Conservation (phyloP, 202 grass and related monocot species). For the Musa balbisiana region DNA sequence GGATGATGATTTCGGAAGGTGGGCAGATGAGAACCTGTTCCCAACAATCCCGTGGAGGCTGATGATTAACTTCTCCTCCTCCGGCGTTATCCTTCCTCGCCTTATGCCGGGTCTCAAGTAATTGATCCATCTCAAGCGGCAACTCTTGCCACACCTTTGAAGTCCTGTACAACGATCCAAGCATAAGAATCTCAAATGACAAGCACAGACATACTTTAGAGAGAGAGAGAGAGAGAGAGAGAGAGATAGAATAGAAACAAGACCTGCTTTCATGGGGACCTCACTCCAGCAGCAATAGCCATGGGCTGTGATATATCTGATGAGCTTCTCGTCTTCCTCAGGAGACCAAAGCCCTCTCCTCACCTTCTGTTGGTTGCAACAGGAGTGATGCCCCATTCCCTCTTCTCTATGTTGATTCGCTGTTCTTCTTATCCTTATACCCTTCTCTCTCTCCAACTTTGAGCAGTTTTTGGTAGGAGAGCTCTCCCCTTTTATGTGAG, state of each 20-base stretch:
- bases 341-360: constrained; percentile 98
- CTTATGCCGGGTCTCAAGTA: constrained; percentile 87
- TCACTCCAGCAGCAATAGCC: constrained; percentile 98
- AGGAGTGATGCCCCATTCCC: constrained; percentile 94
- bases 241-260: not conserved
- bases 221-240: not conserved
- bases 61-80: constrained; percentile 98
- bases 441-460: not conserved
- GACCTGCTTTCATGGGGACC: constrained; percentile 95
- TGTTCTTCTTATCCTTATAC: constrained; percentile 33
- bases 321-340: constrained; percentile 97
- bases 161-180: constrained; percentile 30
- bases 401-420: constrained; percentile 25
- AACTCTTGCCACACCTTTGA: constrained; percentile 93
- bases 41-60: constrained; percentile 94
- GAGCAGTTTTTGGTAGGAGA: constrained; percentile 8
- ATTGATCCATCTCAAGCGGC: constrained; percentile 92
- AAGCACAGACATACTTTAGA: constrained; percentile 5
- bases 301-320: constrained; percentile 95
- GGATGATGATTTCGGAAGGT: not conserved
- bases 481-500: constrained; percentile 1
- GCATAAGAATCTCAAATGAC: constrained; percentile 24
- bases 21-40: constrained; percentile 49
- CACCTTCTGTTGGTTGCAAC: constrained; percentile 99
- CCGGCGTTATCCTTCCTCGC: constrained; percentile 70